These are phyloP conservation scores for Ganoderma resinaceum DNA, from an alignment of 1,284 basidiomycete species.

Conservation along the genomic window DNA sequence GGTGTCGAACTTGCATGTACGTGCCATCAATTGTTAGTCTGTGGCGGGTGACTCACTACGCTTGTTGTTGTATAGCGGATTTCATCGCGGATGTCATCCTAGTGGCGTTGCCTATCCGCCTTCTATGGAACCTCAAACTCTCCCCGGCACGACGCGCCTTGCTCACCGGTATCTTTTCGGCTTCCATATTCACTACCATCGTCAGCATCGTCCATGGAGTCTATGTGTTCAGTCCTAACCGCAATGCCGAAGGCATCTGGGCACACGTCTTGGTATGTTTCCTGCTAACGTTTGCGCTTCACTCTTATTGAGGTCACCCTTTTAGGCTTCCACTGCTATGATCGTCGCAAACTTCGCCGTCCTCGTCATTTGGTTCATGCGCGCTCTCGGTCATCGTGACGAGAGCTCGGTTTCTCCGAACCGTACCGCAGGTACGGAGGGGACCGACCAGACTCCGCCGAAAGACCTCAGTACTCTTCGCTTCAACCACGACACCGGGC, in stretches of 20 bases:
- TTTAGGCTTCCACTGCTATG: conserved; percentile 33
- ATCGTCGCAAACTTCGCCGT: conserved; percentile 38
- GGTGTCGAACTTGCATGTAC: conserved; percentile 38
- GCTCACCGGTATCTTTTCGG: conserved; percentile 37
- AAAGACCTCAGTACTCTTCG: conserved; percentile 29
- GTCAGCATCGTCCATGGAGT: conserved; percentile 35
- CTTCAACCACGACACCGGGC: conserved; percentile 23
- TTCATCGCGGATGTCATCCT: conserved; percentile 37
- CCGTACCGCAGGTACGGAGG: conserved; percentile 11
- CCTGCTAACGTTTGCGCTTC: neutral
- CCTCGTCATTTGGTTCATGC: conserved; percentile 34
- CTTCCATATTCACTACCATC: conserved; percentile 36
- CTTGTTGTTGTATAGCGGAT: conserved; percentile 30
- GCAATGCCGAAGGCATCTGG: conserved; percentile 31
- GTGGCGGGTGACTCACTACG: neutral
- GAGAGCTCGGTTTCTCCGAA: conserved; percentile 21
- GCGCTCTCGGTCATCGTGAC: conserved; percentile 23
- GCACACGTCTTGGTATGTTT: conserved; percentile 34
- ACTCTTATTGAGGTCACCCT: neutral
- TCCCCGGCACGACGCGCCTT: conserved; percentile 27
- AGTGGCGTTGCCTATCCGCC: conserved; percentile 35
- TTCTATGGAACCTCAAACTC: conserved; percentile 37
- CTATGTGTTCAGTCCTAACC: conserved; percentile 32
- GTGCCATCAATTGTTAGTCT: conserved; percentile 10
- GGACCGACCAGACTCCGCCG: neutral